Evolutionary conservation across 768 basidiomycete species (phyloP), one percentile per base, ranked within the genome.

Genomic region (Terana coerulea): DNA sequence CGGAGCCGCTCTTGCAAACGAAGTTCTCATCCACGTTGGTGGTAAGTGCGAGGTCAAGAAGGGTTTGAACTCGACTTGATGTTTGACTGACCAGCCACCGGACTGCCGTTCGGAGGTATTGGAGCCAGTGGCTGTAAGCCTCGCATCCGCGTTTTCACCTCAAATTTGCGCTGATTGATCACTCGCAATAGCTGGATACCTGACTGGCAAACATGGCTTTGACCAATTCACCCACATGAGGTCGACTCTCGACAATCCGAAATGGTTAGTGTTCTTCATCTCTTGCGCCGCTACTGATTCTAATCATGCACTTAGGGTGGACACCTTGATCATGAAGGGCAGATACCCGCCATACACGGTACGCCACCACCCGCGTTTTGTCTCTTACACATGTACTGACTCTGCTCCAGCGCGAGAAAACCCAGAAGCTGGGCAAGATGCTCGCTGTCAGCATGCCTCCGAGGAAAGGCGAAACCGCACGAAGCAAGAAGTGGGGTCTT

Each of bases 161-260:
- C 29, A n/a, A n/a, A n/a, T n/a, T n/a, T n/a, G n/a, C n/a, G n/a
- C 22, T 2, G 37, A 22, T 46, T 31, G 34, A 39, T 42, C 43
- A 42, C 2, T 33, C 36, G 11, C 28, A n/a, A n/a, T 31, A 86
- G 88, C 73, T 51, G 84, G 91, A 11, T 72, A 75, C 49, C 81
- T 87, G 61, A 81, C 83, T 3, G 86, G 90, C 30, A 90, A 90
- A 61, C 86, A 72, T 60, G 70, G 74, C 4, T 93, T 92, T 57
- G 86, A 90, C 53, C 71, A 77, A 61, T 93, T 94, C 69, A 90
- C 88, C 0, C 89, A 92, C 62, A 57, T 78, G 22, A 78, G 91
- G 46, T 63, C 83, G 4, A 78, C 84, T 0, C 36, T 78, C 8
- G 71, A 75, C 55, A 69, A 66, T 3, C 77, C 74, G 30, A 52